Evolutionary conservation across 805 yeast species (phyloP), one percentile per base, ranked within the genome.

Genomic region (Diddensiella transvaalensis): DNA sequence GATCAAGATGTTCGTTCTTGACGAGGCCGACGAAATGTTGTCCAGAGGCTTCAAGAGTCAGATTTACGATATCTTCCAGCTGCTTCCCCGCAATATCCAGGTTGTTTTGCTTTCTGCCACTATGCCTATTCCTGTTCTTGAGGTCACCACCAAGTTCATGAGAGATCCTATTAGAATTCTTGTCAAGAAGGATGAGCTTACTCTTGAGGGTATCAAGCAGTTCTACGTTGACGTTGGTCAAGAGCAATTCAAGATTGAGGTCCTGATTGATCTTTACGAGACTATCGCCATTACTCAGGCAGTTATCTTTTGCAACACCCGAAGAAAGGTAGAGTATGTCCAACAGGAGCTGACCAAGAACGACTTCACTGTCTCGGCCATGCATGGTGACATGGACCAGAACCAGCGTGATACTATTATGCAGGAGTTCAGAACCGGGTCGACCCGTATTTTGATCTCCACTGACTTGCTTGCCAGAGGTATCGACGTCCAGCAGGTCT

Each of bases 391-490:
- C 66, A 83, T 93, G 87, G 82, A 87, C 62, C 99, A 93, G 73
- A 84, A 83, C 62, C 96, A 91, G 67, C 80, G 99, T 72, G 97
- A 93, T 70, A 74, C 80, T 61, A 87, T 93, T 60, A 93, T 93
- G 99, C 81, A 82, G 67, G 97, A 90, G 69, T 93, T 93, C 80
- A 79, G 99, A 69, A 76, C 85, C 51, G 99, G 99, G 51, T 80
- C 85, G 58, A 87, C 96, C 47, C 80, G 99, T 67, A 91, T 93
- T 44, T 75, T 93, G 67, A 93, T 93, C 65, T 85, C 97, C 58
- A 93, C 99, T 37, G 99, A 93, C 71, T 85, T 93, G 62, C 86
- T 91, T 84, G 99, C 99, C 44, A 80, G 99, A 72, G 99, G 99
- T 66, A 93, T 91, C 58, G 99, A 91, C 71, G 98, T 91, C 52